Base-by-base conservation (phyloP, 352 stramenopile species). In the Pythium grandisporangium region DNA sequence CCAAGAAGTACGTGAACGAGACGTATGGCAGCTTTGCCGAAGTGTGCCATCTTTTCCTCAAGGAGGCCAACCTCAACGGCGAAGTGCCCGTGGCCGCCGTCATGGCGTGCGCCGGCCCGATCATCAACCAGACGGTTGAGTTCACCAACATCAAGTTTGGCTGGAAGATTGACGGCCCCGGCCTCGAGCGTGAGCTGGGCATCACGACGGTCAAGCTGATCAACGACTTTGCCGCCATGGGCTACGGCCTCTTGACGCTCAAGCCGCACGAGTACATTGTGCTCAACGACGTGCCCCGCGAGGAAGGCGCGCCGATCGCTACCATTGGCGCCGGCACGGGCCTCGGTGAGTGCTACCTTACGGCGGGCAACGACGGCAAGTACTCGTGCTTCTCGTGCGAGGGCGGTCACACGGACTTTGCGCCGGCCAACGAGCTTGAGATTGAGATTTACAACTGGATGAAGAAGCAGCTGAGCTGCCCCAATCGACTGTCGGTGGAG, bases 221-320 rank as follows among this genome's bases (percentile, higher is more conserved):
- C 39, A 98, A 98, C 58, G 95, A 99, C 65, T 98, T 99, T 68
- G 92, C 95, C 1, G 95, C 92, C 22, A 95, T 97, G 62, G 95
- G 95, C 34, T 99, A 98, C 66, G 96, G 96, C 13, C 75, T 97
- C 25, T 66, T 99, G 4, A 98, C 95, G 43, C 65, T 99, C 20
- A 84, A 96, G 61, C 63, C 79, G 29, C 71, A 96, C 38, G 84
- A 94, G 50, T 96, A 97, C 63, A 88, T 95, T 45, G 56, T 93
- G 26, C 71, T 90, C n/a, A 90, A 96, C 53, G 76, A 92, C 35
- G 77, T 62, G 20, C 48, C 70, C 17, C 66, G 61, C 26, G 63
- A 80, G 41, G 66, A 89, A 40, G 58, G 68, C 8, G 85, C 76
- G 26, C 93, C 94, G 16, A 98, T 98, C 45, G 94, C 85, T 35